These are phyloP conservation scores for Stachybotrys chlorohalonatus DNA, from an alignment of 2,329 filamentous ascomycete species.

Conservation along the genomic window DNA sequence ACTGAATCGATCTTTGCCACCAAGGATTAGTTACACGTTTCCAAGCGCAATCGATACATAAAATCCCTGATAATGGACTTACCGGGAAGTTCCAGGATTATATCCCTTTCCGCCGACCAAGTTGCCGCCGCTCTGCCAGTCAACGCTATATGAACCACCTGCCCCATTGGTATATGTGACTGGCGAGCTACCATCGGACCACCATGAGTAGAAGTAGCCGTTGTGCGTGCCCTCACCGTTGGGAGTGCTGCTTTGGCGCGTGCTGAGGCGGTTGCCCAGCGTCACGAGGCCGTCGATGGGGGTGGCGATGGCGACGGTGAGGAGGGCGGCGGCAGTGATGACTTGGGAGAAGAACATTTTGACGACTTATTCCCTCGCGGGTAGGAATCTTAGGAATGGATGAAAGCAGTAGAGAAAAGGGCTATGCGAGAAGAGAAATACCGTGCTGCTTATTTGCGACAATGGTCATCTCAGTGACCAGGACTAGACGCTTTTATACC, in stretches of 20 bases:
- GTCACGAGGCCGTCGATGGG: neutral
- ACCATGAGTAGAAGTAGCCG: slow-evolving; percentile 40
- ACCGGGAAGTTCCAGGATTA: slow-evolving; percentile 41
- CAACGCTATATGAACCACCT: slow-evolving; percentile 29
- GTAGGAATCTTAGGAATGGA: too few species aligned
- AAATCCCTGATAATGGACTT: slow-evolving; percentile 7
- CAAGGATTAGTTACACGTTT: neutral
- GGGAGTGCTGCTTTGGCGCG: slow-evolving; percentile 19
- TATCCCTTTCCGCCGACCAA: slow-evolving; percentile 51
- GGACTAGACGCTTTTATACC: too few species aligned
- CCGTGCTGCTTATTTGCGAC: too few species aligned
- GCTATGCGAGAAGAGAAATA: too few species aligned
- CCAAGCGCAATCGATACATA: neutral
- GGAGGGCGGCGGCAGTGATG: slow-evolving; percentile 12
- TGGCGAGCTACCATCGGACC: slow-evolving; percentile 33
- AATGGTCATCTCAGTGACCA: too few species aligned
- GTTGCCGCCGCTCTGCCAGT: slow-evolving; percentile 37
- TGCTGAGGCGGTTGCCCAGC: neutral
- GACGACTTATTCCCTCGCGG: too few species aligned
- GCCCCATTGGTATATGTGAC: slow-evolving; percentile 32
- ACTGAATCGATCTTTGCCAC: slow-evolving; percentile 12
- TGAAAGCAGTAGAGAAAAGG: too few species aligned
- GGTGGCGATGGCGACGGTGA: slow-evolving; percentile 1
- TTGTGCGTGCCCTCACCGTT: slow-evolving; percentile 24
- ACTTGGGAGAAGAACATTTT: slow-evolving; percentile 10